phyloP scores from a whole-genome alignment of 192 early-diverging fungal species.

The Entophlyctis helioformis region DNA sequence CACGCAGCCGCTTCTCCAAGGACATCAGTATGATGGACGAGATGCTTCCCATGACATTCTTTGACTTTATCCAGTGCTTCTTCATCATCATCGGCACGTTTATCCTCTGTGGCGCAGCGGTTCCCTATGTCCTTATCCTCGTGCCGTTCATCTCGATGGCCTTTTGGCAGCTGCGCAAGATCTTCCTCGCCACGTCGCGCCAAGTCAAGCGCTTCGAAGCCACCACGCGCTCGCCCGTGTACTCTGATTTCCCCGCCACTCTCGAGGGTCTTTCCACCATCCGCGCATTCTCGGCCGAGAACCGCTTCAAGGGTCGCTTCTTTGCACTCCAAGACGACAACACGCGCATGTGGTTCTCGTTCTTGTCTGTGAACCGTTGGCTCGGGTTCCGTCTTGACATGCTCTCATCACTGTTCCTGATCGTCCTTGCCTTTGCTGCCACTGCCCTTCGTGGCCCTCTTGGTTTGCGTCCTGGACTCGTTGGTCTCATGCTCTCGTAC shows the following conservation, averaged over 20 bases:
- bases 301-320: conserved; percentile 43
- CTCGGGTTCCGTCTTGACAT: conserved; percentile 43
- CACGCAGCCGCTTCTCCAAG: conserved; percentile 23
- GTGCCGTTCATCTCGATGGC: conserved; percentile 29
- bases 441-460: conserved; percentile 27
- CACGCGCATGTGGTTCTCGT: conserved; percentile 41
- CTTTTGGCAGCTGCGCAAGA: conserved; percentile 36
- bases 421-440: conserved; percentile 28
- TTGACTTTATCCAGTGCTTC: conserved; percentile 46
- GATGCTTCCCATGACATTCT: conserved; percentile 34
- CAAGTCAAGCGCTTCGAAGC: conserved; percentile 62
- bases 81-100: conserved; percentile 56
- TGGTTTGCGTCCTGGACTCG: conserved; percentile 30
- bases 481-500: conserved; percentile 39
- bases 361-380: conserved; percentile 22
- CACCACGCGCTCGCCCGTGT: conserved; percentile 51
- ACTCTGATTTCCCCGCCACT: too few relatives aligned
- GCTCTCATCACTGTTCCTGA: conserved; percentile 33
- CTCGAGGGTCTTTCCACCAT: conserved; percentile 62
- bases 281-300: conserved; percentile 46
- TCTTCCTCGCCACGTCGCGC: conserved; percentile 43
- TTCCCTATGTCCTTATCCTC: conserved; percentile 44
- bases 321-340: conserved; percentile 45
- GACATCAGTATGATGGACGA: conserved; percentile 56
- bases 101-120: conserved; percentile 43